Evolutionary conservation across 2,329 filamentous ascomycete species (phyloP).

Genomic region (Claviceps monticola): DNA sequence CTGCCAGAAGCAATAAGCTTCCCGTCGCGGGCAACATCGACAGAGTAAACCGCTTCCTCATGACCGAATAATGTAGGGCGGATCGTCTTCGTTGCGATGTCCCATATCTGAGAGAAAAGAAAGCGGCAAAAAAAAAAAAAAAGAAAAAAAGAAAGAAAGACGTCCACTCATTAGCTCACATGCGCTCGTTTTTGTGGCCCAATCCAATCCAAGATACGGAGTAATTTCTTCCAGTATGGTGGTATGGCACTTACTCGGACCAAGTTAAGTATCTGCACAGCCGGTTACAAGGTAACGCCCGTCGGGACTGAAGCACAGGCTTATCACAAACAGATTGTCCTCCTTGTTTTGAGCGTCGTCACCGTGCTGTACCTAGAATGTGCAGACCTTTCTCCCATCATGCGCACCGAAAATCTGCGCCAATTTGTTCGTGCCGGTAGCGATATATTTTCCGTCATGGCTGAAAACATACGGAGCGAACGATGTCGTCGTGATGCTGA

Average conservation of each 20-base stretch:
- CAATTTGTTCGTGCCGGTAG: conserved; percentile 94
- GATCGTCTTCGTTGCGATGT: conserved; percentile 71
- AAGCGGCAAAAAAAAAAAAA: neutral
- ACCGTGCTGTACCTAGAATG: conserved; percentile 54
- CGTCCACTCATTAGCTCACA: conserved; percentile 6
- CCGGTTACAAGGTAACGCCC: conserved; percentile 88
- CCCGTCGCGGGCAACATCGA: conserved; percentile 88
- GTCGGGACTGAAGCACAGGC: conserved; percentile 96
- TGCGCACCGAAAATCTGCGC: conserved; percentile 97
- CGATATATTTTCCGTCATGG: conserved; percentile 85
- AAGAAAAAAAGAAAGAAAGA: too few relatives aligned
- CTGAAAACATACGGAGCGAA: conserved; percentile 98
- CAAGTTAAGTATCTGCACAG: conserved; percentile 91
- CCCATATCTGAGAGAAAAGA: conserved; percentile 59
- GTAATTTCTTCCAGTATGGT: too few relatives aligned
- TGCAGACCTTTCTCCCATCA: conserved; percentile 74
- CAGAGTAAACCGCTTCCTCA: conserved; percentile 94
- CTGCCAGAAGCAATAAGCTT: conserved; percentile 90
- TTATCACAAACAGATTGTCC: conserved; percentile 90
- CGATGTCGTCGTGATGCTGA: conserved; percentile 88
- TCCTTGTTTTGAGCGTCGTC: conserved; percentile 64
- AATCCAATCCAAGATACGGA: too few relatives aligned
- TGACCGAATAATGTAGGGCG: conserved; percentile 91
- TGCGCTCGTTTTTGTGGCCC: too few relatives aligned
- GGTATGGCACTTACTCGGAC: conserved; percentile 60